Conservation (phyloP, 306 rosid species). For the Medicago ruthenica region DNA sequence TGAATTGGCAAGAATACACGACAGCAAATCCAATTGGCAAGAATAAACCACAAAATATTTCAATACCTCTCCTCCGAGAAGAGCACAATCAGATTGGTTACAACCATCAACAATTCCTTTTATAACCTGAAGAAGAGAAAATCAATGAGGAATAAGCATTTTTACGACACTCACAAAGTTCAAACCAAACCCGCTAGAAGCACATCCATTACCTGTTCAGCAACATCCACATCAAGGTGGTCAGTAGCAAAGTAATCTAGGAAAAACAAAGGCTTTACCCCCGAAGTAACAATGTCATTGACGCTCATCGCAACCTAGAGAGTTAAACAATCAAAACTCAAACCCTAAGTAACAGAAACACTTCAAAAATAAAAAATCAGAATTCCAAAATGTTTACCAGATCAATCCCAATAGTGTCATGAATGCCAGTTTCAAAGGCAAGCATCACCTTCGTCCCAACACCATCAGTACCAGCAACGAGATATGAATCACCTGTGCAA, state of each 20-base stretch:
- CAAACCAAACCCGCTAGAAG: conserved; percentile 4
- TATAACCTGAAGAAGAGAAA: conserved; percentile 61
- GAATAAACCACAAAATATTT: not conserved
- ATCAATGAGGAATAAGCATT: conserved; percentile 7
- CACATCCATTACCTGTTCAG: conserved; percentile 68
- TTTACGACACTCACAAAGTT: not conserved
- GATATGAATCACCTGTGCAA: conserved; percentile 76
- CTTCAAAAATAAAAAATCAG: not conserved
- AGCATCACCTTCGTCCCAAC: conserved; percentile 92
- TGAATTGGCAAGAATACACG: conserved; percentile 9
- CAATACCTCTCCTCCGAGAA: conserved; percentile 96
- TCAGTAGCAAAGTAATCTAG: conserved; percentile 96
- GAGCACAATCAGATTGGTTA: conserved; percentile 83
- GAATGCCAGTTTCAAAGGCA: conserved; percentile 91
- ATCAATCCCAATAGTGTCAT: conserved; percentile 92
- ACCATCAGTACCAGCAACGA: conserved; percentile 94
- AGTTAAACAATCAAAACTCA: conserved; percentile 4
- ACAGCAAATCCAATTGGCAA: conserved; percentile 1
- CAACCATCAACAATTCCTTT: conserved; percentile 94
- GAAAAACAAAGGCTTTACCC: conserved; percentile 92
- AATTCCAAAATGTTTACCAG: conserved; percentile 55
- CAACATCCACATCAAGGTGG: conserved; percentile 87
- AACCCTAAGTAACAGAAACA: conserved; percentile 6
- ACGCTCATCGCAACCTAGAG: conserved; percentile 97
- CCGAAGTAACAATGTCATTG: conserved; percentile 90